Evolutionary conservation across 257 asterid species (phyloP), one percentile per base, ranked within the genome.

Genomic region (Cruciata laevipes): DNA sequence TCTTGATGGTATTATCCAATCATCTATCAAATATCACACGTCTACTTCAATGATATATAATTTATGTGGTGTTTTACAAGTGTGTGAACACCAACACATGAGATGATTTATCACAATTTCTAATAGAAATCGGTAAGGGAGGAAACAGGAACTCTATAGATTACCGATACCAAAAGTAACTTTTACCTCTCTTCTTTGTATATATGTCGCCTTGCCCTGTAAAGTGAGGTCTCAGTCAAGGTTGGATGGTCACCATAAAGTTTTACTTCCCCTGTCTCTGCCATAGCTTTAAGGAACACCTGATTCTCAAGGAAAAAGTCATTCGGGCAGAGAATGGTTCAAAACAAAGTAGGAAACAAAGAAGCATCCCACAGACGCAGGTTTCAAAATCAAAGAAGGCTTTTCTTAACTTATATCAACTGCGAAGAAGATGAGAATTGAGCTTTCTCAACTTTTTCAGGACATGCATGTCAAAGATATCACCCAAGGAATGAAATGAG

Each of bases 261-360:
- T 83, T 89, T 83, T 75, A 91, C 61, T 74, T 91, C 92, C 73
- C 98, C 98, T 4, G 92, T 89, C 83, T 91, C 95, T 35, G 98
- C 96, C 98, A 91, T 91, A 56, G 98, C 98, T 82, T 91, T 91
- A 31, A 91, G 91, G 75, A 91, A 91, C 72, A 91, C 98, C 98
- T 91, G 80, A 52, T 52, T 69, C 67, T 38, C 74, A 73, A 21
- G 17, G 18, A 17, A 75, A 32, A 27, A 25, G 47, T 18, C 49
- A 65, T 6, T 20, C 31, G 23, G 23, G 52, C 27, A 12, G 67
- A 24, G 47, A 55, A n/a, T 27, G 47, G 10, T 30, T 65, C 64
- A 58, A 38, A n/a, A 37, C 8, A 11, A 13, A 27, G 49, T 38
- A 11, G 38, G 65, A 27, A 58, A 65, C 7, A 14, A 23, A 5